These are phyloP conservation scores for Aspergillus novoparasiticus DNA, from an alignment of 2,329 filamentous ascomycete species.

Conservation along the genomic window DNA sequence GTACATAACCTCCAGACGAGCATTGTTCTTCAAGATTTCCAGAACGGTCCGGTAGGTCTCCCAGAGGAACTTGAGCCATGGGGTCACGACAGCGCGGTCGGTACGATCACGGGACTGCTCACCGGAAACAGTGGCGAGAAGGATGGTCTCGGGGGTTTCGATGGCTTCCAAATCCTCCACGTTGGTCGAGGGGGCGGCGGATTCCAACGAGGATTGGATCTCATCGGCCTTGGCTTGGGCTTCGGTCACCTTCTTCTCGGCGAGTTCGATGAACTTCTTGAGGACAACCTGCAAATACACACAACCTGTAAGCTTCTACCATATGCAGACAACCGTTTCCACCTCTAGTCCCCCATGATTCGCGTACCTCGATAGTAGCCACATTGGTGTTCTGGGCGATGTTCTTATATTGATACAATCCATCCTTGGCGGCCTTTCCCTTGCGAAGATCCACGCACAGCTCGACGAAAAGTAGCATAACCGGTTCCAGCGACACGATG, in stretches of 20 bases:
- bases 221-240: constrained; percentile 96
- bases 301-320: constrained; percentile 11
- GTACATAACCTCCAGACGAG: constrained; percentile 94
- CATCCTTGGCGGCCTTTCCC: constrained; percentile 97
- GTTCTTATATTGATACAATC: constrained; percentile 99
- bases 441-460: constrained; percentile 96
- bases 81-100: constrained; percentile 95
- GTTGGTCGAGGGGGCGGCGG: constrained; percentile 69
- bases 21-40: constrained; percentile 99
- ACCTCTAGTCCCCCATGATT: not conserved
- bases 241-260: constrained; percentile 92
- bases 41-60: constrained; percentile 98
- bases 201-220: constrained; percentile 84
- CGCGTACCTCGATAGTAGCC: constrained; percentile 83
- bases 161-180: constrained; percentile 95
- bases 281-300: constrained; percentile 69
- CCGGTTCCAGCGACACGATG: constrained; percentile 92
- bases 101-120: constrained; percentile 97
- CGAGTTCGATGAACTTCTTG: constrained; percentile 96
- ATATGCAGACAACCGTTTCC: constrained; percentile 10
- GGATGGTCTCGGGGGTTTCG: constrained; percentile 96
- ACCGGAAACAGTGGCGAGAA: constrained; percentile 94
- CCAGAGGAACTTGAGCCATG: constrained; percentile 99
- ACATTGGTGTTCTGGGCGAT: constrained; percentile 99
- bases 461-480: constrained; percentile 97